Conservation (phyloP, 768 basidiomycete species). For the Lactifluus pinguis region DNA sequence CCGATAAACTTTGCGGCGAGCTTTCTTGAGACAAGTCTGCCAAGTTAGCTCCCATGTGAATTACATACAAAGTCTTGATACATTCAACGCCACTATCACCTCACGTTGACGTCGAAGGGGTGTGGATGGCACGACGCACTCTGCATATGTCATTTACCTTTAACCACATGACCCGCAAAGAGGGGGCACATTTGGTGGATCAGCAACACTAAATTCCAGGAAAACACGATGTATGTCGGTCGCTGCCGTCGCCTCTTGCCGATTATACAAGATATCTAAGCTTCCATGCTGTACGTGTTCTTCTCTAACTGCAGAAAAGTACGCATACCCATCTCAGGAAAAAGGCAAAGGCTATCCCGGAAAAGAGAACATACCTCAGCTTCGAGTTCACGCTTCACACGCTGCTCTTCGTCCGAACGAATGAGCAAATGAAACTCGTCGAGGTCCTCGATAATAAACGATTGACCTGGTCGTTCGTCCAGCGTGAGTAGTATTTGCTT, state of each 20-base stretch:
- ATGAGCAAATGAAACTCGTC: conserved; percentile 80
- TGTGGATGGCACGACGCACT: neutral
- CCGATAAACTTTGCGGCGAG: neutral
- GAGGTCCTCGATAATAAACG: conserved; percentile 80
- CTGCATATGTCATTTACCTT: neutral
- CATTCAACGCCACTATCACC: neutral
- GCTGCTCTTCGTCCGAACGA: conserved; percentile 72
- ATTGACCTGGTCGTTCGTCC: conserved; percentile 55
- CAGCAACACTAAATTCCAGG: neutral
- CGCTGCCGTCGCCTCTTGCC: neutral
- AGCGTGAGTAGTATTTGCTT: conserved; percentile 79
- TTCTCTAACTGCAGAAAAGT: conserved; percentile 54
- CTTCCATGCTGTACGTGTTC: conserved; percentile 72
- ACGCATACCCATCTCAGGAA: neutral
- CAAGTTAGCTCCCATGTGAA: neutral
- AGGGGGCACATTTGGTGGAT: neutral
- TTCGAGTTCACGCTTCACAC: conserved; percentile 64
- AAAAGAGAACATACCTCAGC: conserved; percentile 45
- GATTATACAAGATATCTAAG: conserved; percentile 1
- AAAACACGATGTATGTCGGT: neutral
- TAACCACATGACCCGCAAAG: neutral
- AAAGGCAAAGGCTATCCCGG: neutral
- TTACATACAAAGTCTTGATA: neutral
- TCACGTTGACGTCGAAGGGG: too few species aligned
- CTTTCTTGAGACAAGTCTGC: neutral